These are phyloP conservation scores for Euphrasia confusa DNA, from an alignment of 257 asterid species.

Conservation along the genomic window DNA sequence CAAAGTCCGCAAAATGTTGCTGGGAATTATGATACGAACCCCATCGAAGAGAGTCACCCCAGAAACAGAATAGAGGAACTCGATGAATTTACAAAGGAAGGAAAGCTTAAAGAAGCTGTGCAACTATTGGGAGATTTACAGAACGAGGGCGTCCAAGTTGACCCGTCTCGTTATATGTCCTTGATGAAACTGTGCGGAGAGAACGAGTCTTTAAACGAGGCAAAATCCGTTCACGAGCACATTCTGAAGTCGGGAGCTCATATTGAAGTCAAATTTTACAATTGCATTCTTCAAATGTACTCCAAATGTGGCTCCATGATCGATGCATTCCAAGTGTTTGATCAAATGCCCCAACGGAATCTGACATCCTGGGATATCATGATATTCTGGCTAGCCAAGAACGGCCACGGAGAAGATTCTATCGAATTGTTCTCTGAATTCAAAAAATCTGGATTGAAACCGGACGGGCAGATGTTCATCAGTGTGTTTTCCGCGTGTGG, in stretches of 20 bases:
- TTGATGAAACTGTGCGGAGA: slow-evolving; percentile 64
- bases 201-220: slow-evolving; percentile 53
- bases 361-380: slow-evolving; percentile 80
- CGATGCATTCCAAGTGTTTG: slow-evolving; percentile 59
- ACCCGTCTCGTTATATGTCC: slow-evolving; percentile 44
- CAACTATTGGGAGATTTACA: slow-evolving; percentile 43
- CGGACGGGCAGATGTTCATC: slow-evolving; percentile 64
- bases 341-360: slow-evolving; percentile 53
- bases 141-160: slow-evolving; percentile 43
- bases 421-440: slow-evolving; percentile 63
- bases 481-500: slow-evolving; percentile 71
- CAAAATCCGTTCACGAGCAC: slow-evolving; percentile 55
- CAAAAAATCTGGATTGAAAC: slow-evolving; percentile 56
- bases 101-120: slow-evolving; percentile 57
- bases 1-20: slow-evolving; percentile 30
- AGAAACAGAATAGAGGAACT: slow-evolving; percentile 44
- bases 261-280: slow-evolving; percentile 46
- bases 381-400: slow-evolving; percentile 70
- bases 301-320: slow-evolving; percentile 57
- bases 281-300: slow-evolving; percentile 72
- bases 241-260: slow-evolving; percentile 40
- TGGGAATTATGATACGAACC: background rate
- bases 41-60: background rate
- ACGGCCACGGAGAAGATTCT: slow-evolving; percentile 62
- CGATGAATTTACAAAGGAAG: slow-evolving; percentile 46